Base-by-base conservation (phyloP, 306 rosid genomes). In the Macrotyloma uniflorum region DNA sequence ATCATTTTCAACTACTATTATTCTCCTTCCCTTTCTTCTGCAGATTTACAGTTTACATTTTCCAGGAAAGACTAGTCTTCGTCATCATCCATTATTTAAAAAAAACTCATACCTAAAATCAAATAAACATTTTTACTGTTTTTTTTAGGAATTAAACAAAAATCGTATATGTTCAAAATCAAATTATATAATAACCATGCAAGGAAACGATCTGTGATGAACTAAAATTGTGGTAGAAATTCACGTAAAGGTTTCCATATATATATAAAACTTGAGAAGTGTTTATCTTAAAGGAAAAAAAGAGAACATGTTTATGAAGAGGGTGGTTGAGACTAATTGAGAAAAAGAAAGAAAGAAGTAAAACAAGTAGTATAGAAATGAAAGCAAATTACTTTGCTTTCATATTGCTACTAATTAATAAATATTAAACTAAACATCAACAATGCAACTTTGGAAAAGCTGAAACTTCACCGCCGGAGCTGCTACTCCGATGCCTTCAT, bases 361-460 rank as follows among this genome's bases (percentile, higher is more conserved):
- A 0, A 2, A 8, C 19, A 32, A 42, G 13, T 42, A 15, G 22
- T 38, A 35, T 2, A 14, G 6, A 19, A 20, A 58, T 4, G 1
- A 53, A 51, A 51, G 73, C 78, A 40, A 61, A 80, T 49, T 14
- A 79, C 79, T 64, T 43, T 42, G 74, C 76, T 80, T 57, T 42
- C 47, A 46, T 38, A 45, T 42, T 38, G 32, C 16, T 40, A 10
- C 45, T 40, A 10, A 40, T 0, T 42, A 8, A 3, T 12, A 42
- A 42, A 10, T 42, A 20, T 30, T 8, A 14, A 59, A 30, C 69
- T 77, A 90, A 46, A 88, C 90, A 59, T 93, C 95, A 53, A 93
- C 97, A 20, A 13, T 19, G 79, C 98, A 93, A 72, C 67, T 53
- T 42, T 91, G 92, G 10, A 42, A 61, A 76, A 86, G 24, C 79